Percentiles rank a stretch among this genome's conserved stretches.
phyloP scores from a whole-genome alignment of 2,329 filamentous ascomycete species.

The Plenodomus tracheiphilus region DNA sequence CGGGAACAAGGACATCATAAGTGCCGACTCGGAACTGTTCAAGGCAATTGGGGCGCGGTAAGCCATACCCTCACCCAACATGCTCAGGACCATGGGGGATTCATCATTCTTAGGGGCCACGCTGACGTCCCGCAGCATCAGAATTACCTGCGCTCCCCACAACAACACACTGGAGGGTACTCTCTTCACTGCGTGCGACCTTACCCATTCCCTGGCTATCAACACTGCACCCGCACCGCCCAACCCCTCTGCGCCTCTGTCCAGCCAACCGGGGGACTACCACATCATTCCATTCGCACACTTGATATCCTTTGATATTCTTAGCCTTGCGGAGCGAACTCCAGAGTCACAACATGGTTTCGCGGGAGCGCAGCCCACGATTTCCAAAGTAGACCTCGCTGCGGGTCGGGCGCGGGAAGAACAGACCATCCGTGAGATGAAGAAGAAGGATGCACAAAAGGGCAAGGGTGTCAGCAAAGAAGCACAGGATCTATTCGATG shows the following conservation, averaged over 20 bases:
- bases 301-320: constrained; percentile 60
- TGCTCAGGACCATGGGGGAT: constrained; percentile 1
- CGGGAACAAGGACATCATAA: constrained; percentile 50
- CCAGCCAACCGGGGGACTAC: constrained; percentile 56
- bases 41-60: constrained; percentile 66
- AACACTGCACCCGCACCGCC: constrained; percentile 56
- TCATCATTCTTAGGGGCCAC: not conserved
- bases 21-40: constrained; percentile 58
- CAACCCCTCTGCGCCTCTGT: constrained; percentile 46
- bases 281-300: constrained; percentile 64
- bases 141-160: constrained; percentile 58
- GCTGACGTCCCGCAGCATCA: constrained; percentile 53
- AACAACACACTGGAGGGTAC: constrained; percentile 62
- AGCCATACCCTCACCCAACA: constrained; percentile 24
- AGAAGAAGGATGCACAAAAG: constrained; percentile 60
- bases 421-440: constrained; percentile 58
- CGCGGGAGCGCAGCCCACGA: constrained; percentile 48
- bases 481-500: constrained; percentile 66
- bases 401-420: constrained; percentile 60
- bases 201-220: constrained; percentile 64
- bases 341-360: constrained; percentile 47
- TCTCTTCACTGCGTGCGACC: constrained; percentile 64
- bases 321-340: constrained; percentile 45
- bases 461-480: constrained; percentile 65
- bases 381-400: constrained; percentile 58